Conservation (phyloP, 164 flowering plant species). For the Warburgia ugandensis region DNA sequence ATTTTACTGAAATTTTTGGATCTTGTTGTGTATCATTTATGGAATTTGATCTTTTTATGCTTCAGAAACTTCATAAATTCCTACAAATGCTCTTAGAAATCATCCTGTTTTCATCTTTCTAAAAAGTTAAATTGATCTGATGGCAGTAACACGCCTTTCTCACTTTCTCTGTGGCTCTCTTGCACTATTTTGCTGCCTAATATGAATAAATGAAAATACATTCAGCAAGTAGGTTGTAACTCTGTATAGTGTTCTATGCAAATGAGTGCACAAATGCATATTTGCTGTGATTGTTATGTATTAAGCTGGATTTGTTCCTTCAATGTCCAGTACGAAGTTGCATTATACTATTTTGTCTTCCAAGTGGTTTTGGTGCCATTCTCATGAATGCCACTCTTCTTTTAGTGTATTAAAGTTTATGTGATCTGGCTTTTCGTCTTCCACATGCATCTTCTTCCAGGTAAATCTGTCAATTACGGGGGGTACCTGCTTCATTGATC, state of each 20-base stretch:
- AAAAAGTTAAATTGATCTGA: no score
- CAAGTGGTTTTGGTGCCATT: not conserved
- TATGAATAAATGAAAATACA: not conserved
- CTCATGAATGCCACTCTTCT: not conserved
- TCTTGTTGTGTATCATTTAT: no score
- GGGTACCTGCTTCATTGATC: constrained; percentile 73
- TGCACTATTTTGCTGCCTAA: not conserved
- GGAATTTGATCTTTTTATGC: no score
- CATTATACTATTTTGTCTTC: not conserved
- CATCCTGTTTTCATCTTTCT: no score
- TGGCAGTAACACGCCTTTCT: no score
- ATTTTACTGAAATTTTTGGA: no score
- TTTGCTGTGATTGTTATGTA: not conserved
- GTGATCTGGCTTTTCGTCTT: not conserved
- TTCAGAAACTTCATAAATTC: no score
- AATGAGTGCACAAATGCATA: not conserved
- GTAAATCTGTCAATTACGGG: constrained; percentile 68
- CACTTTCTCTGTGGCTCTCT: no score
- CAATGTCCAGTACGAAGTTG: not conserved
- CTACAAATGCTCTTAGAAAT: no score
- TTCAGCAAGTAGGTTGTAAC: not conserved
- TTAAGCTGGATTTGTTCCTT: not conserved
- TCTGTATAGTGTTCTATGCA: not conserved
- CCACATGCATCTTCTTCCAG: constrained; percentile 20
- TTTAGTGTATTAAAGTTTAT: not conserved